Conservation (phyloP, 2,329 filamentous ascomycete genomes). For the Parascedosporium putredinis region DNA sequence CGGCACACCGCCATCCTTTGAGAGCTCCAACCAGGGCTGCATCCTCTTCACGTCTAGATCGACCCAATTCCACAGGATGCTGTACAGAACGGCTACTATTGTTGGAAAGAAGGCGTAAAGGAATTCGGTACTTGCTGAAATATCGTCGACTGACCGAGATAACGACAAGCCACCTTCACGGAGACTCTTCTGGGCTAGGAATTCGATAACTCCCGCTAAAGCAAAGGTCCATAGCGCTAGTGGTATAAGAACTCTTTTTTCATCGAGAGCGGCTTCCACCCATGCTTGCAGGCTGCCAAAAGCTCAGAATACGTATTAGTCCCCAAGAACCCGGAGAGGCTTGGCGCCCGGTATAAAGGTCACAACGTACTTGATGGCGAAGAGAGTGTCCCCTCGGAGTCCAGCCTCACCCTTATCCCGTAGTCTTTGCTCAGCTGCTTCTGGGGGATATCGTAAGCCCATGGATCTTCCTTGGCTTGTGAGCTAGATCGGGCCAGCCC, state of each 20-base stretch:
- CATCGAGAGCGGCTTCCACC: slow-evolving; percentile 11
- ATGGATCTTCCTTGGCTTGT: too few species aligned
- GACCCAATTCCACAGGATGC: slow-evolving; percentile 47
- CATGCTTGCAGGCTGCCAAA: slow-evolving; percentile 9
- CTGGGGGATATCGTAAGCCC: too few species aligned
- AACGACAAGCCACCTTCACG: slow-evolving; percentile 29
- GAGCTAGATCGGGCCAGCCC: too few species aligned
- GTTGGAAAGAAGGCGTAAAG: slow-evolving; percentile 43
- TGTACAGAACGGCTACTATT: slow-evolving; percentile 42
- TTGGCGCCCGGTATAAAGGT: too few species aligned
- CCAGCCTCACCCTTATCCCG: too few species aligned
- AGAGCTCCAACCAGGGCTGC: slow-evolving; percentile 51
- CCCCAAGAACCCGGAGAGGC: too few species aligned
- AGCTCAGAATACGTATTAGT: too few species aligned
- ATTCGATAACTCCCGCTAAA: slow-evolving; percentile 33
- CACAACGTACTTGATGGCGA: too few species aligned
- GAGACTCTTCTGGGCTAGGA: slow-evolving; percentile 29
- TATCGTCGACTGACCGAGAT: slow-evolving; percentile 12
- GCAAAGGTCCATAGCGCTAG: slow-evolving; percentile 26
- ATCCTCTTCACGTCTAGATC: slow-evolving; percentile 48
- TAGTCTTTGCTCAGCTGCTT: too few species aligned
- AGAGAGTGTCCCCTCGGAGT: too few species aligned
- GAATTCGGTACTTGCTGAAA: slow-evolving; percentile 26
- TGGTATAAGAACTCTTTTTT: slow-evolving; percentile 21
- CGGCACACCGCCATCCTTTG: slow-evolving; percentile 29